Percentiles rank a stretch among this genome's conserved stretches.
Evolutionary conservation across 2,329 filamentous ascomycete species (phyloP).

Genomic region (Epichloe hybrida): DNA sequence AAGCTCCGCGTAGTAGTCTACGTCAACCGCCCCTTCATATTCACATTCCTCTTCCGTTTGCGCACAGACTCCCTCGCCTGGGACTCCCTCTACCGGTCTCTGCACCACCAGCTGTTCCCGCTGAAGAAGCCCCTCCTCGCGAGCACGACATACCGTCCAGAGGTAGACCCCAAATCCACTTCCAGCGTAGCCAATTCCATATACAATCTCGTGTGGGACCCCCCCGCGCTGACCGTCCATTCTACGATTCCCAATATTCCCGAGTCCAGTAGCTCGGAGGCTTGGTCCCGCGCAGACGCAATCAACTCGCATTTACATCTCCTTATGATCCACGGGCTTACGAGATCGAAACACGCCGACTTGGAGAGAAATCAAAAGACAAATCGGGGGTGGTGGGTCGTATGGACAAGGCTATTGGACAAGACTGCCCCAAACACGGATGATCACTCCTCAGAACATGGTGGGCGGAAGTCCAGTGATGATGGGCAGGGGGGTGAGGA

Average conservation of each 20-base stretch:
- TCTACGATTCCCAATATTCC: conserved; percentile 3
- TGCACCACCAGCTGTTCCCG: conserved; percentile 47
- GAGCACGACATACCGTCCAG: conserved; percentile 44
- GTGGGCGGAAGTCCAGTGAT: too few species aligned
- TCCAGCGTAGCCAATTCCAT: conserved; percentile 26
- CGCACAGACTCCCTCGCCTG: conserved; percentile 44
- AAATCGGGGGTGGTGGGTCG: conserved; percentile 54
- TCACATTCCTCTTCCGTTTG: conserved; percentile 54
- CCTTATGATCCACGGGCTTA: conserved; percentile 38
- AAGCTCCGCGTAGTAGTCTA: conserved; percentile 60
- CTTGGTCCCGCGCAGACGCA: conserved; percentile 49
- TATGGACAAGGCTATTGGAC: conserved; percentile 46
- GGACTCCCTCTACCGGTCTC: conserved; percentile 41
- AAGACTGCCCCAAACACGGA: conserved; percentile 11
- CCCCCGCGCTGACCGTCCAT: conserved; percentile 18
- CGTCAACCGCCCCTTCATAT: conserved; percentile 62
- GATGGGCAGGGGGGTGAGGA: conserved; percentile 7
- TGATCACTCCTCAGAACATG: conserved; percentile 4
- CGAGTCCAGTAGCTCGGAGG: conserved; percentile 9
- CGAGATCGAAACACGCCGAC: conserved; percentile 28
- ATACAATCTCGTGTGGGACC: conserved; percentile 51
- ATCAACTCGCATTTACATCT: conserved; percentile 52
- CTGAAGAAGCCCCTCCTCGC: conserved; percentile 41
- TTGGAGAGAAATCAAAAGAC: conserved; percentile 53
- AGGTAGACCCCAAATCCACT: conserved; percentile 14